Base-by-base conservation (phyloP, 768 basidiomycete genomes). In the Boletus edulis region DNA sequence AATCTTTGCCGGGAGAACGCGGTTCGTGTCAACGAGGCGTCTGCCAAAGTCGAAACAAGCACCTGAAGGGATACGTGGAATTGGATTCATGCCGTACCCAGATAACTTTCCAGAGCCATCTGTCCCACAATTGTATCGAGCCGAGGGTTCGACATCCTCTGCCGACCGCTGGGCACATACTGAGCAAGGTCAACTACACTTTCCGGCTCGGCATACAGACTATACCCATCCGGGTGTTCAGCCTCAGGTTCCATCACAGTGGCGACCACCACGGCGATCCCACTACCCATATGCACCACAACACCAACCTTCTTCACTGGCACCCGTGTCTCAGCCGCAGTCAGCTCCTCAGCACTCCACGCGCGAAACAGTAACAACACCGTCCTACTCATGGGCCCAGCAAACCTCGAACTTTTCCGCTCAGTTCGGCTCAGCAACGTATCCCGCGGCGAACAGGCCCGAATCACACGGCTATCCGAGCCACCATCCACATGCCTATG, bases 1-100 rank as follows among this genome's bases (percentile, higher is more conserved):
- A 0, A 86, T 89, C 42, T 85, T 89, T 61, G 82, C 85, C 0
- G 88, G 87, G 5, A 80, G 81, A 54, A 85, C 81, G 0, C 76
- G 82, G 10, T 80, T 89, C 39, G 80, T 88, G 14, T 80, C 82
- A 3, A 71, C 75, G 9, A 76, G 78, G 60, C 72, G 71, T 65
- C 52, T 69, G 31, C 66, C 57, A 32, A 65, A 66, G 22, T 52
- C 55, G 24, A 58, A 51, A 40, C 59, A 60, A 37, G 11, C 52
- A 2, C 31, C 52, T 3, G 67, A 63, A 7, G 49, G 35, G 1
- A 22, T 3, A 5, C 57, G 54, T 51, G 12, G 54, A 10, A 37
- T 61, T n/a, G 61, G 48, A 40, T 51, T 43, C 13, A 4, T 24
- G 5, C 7, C 46, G 5, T 45, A 40, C 34, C 22, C 52, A 11